Evolutionary conservation across 148 eudicot genomes (phyloP).

Genomic region (Agrostemma githago): DNA sequence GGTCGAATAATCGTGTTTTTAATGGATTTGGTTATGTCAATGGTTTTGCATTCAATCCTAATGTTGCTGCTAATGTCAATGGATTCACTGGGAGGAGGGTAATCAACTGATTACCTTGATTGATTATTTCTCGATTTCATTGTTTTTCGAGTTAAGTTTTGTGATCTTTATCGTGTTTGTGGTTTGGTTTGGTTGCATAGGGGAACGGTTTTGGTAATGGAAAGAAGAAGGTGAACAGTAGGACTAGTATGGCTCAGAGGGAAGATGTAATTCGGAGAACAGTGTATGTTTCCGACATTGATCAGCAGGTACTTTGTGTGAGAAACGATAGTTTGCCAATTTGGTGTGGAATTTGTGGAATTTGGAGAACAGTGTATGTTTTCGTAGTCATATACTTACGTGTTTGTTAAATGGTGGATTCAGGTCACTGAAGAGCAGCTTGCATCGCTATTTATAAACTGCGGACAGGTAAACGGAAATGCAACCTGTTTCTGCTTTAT

Average conservation of each 20-base stretch:
- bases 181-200: conserved; percentile 34
- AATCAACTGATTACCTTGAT: not conserved
- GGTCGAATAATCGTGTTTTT: conserved; percentile 17
- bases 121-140: not conserved
- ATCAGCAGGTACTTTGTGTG: conserved; percentile 64
- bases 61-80: conserved; percentile 35
- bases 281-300: conserved; percentile 94
- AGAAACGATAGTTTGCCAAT: not conserved
- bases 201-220: conserved; percentile 47
- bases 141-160: not conserved
- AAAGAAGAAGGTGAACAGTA: conserved; percentile 63
- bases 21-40: conserved; percentile 35
- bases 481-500: not conserved
- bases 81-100: conserved; percentile 51
- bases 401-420: conserved; percentile 1
- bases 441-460: conserved; percentile 71
- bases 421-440: conserved; percentile 99
- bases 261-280: conserved; percentile 84
- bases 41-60: conserved; percentile 36
- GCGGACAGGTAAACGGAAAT: conserved; percentile 68
- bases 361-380: too few species aligned
- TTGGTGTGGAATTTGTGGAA: conserved; percentile 3
- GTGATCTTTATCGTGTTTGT: not conserved
- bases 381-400: not conserved
- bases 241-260: conserved; percentile 80